phyloP scores from a whole-genome alignment of 192 early-diverging fungal genomes.

The Tieghemiomyces parasiticus region DNA sequence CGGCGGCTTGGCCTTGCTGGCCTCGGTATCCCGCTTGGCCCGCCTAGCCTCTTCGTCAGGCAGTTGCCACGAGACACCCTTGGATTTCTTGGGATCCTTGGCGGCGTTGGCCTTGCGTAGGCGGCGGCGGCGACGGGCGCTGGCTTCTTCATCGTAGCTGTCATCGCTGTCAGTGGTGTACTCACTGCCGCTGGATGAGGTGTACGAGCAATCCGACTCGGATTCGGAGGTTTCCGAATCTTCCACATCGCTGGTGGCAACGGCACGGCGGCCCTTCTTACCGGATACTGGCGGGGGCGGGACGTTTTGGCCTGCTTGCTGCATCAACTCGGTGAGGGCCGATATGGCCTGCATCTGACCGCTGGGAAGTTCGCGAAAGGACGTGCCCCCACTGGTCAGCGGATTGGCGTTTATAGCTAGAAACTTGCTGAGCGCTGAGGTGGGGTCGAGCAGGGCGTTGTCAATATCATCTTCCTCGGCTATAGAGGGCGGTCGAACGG shows the following conservation, averaged over 20 bases:
- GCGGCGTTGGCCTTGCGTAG: not conserved
- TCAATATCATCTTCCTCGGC: constrained; percentile 4
- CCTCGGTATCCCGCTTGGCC: not conserved
- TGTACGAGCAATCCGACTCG: too few relatives aligned
- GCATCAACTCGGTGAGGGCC: constrained; percentile 6
- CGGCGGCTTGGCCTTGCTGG: not conserved
- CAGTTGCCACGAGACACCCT: constrained; percentile 8
- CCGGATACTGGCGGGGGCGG: not conserved
- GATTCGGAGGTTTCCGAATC: not conserved
- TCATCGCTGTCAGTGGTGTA: too few relatives aligned
- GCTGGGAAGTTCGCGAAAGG: constrained; percentile 5
- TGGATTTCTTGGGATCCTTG: not conserved
- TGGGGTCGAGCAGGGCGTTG: not conserved
- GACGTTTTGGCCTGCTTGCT: not conserved
- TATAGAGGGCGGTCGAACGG: not conserved
- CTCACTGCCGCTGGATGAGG: too few relatives aligned
- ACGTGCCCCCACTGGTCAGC: not conserved
- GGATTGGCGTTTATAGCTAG: not conserved
- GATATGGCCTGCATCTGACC: constrained; percentile 10
- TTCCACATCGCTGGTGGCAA: constrained; percentile 9
- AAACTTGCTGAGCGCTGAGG: constrained; percentile 7
- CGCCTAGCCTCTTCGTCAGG: not conserved
- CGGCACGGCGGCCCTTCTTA: too few relatives aligned
- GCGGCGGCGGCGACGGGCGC: too few relatives aligned
- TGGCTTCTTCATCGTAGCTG: not conserved